phyloP scores from a whole-genome alignment of 768 basidiomycete species.

The Amanita pseudoporphyria region DNA sequence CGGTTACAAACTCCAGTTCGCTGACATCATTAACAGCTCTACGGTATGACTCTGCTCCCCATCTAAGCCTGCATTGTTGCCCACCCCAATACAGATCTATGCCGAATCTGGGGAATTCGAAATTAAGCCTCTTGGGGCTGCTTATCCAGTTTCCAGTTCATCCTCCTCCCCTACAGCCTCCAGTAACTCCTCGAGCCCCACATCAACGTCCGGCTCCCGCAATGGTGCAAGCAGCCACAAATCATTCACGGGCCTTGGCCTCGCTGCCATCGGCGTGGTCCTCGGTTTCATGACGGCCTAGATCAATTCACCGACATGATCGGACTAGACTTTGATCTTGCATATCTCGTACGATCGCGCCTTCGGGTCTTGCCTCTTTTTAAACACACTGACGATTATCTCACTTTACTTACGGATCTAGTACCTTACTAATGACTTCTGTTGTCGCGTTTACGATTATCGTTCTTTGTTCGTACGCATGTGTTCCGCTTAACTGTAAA shows the following conservation, averaged over 20 bases:
- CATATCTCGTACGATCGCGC: neutral
- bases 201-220: neutral
- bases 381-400: neutral
- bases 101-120: slow-evolving; percentile 5
- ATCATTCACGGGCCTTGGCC: slow-evolving; percentile 3
- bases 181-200: neutral
- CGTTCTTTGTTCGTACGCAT: no score
- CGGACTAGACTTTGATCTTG: neutral
- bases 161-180: neutral
- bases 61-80: neutral
- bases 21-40: slow-evolving; percentile 7
- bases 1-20: slow-evolving; percentile 3
- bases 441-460: no score
- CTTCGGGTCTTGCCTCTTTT: neutral
- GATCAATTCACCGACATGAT: neutral
- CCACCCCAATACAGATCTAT: slow-evolving; percentile 1
- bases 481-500: neutral
- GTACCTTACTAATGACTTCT: no score
- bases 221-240: slow-evolving; percentile 2
- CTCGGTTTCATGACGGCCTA: slow-evolving; percentile 9
- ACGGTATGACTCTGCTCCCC: neutral
- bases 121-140: slow-evolving; percentile 5
- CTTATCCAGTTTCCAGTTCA: slow-evolving; percentile 1
- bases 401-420: neutral
- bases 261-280: slow-evolving; percentile 5